Percentiles rank a stretch among this genome's conserved stretches.
These are phyloP conservation scores for Toxoplasma gondii DNA, from an alignment of 169 alveolate species.

Conservation along the genomic window DNA sequence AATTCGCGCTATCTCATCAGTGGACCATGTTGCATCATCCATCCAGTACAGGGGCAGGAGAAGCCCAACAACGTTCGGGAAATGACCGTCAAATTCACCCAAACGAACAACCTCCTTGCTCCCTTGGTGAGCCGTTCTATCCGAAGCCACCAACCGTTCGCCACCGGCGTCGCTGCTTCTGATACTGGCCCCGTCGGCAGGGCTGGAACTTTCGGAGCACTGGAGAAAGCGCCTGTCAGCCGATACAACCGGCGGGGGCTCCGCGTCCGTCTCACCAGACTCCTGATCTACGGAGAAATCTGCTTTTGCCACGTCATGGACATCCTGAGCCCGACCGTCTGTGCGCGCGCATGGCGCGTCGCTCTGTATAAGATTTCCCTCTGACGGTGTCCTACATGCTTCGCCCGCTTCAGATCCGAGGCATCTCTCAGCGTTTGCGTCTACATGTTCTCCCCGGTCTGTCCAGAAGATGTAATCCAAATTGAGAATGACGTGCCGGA, in stretches of 20 bases:
- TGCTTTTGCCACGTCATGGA: too few relatives aligned
- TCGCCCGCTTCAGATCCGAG: not conserved
- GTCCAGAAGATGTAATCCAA: not conserved
- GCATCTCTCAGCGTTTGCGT: not conserved
- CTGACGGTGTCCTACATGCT: not conserved
- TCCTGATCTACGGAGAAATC: too few relatives aligned
- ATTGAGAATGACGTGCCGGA: not conserved
- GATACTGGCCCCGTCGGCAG: too few relatives aligned
- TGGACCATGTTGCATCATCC: not conserved
- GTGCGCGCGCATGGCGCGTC: too few relatives aligned
- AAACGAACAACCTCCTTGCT: not conserved
- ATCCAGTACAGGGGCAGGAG: not conserved
- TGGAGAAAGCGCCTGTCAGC: too few relatives aligned
- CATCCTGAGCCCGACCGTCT: too few relatives aligned
- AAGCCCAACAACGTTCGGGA: slow-evolving; percentile 27
- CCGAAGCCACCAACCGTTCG: too few relatives aligned
- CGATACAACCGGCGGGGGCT: too few relatives aligned
- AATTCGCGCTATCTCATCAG: not conserved
- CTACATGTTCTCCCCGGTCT: not conserved
- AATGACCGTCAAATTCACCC: not conserved
- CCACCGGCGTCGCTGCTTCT: too few relatives aligned
- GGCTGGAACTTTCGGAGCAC: too few relatives aligned
- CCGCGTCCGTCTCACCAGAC: too few relatives aligned
- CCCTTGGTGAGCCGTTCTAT: too few relatives aligned
- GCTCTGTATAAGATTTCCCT: not conserved